phyloP scores from a whole-genome alignment of 2,329 filamentous ascomycete species.

The Cladosporium halotolerans region DNA sequence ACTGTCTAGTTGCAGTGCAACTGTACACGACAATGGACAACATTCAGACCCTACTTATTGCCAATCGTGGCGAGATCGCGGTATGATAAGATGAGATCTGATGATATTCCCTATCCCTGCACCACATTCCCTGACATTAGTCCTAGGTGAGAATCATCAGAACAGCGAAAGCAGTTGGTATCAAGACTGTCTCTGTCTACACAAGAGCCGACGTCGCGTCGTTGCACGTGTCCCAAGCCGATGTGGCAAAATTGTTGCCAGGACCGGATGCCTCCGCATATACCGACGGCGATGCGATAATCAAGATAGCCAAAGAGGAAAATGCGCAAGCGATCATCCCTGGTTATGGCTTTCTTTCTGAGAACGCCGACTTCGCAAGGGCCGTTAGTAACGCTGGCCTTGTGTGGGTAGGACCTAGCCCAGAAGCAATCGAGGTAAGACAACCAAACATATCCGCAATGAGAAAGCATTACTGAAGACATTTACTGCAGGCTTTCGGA shows the following conservation, averaged over 20 bases:
- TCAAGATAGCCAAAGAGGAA: slow-evolving; percentile 47
- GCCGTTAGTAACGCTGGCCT: slow-evolving; percentile 49
- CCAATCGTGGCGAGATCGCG: slow-evolving; percentile 54
- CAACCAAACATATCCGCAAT: not conserved
- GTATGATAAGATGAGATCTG: not conserved
- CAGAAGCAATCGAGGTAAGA: slow-evolving; percentile 41
- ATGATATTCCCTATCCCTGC: not conserved
- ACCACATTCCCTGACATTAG: not conserved
- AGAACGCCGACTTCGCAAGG: slow-evolving; percentile 56
- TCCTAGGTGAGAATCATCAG: slow-evolving; percentile 42
- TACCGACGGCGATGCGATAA: slow-evolving; percentile 42
- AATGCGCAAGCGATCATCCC: slow-evolving; percentile 55
- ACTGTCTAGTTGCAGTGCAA: not conserved
- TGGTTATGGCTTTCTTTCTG: slow-evolving; percentile 61
- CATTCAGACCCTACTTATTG: slow-evolving; percentile 49
- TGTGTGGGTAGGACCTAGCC: slow-evolving; percentile 54
- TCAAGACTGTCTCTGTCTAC: slow-evolving; percentile 53
- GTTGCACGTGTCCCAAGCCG: slow-evolving; percentile 48
- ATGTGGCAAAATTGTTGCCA: slow-evolving; percentile 46
- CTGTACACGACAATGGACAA: slow-evolving; percentile 31
- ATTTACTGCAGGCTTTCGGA: slow-evolving; percentile 40
- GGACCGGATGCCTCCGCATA: slow-evolving; percentile 46
- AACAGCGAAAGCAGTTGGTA: slow-evolving; percentile 44
- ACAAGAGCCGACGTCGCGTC: slow-evolving; percentile 51
- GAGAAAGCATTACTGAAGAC: not conserved